Base-by-base conservation (phyloP, 1,284 basidiomycete genomes). In the Salmacisia buchloeana region DNA sequence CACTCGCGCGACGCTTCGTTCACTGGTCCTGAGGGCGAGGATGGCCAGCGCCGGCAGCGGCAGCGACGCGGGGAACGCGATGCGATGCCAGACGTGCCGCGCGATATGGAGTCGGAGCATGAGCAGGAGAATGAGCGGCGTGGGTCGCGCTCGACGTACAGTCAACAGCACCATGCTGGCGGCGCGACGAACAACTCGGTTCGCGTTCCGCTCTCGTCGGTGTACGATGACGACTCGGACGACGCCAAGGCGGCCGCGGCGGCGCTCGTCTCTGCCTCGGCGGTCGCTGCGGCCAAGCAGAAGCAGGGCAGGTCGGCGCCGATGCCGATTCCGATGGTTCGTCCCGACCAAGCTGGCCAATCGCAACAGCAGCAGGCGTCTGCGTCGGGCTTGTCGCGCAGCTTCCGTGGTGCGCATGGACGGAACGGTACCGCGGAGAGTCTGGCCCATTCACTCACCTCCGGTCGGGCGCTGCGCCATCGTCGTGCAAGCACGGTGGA, bases 381-480 rank as follows among this genome's bases (percentile, higher is more conserved):
- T 31, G 34, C 29, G 29, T 31, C 49, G 6, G 49, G 49, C 9
- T 2, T 54, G 27, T 18, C 49, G 29, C 49, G 49, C 15, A 54
- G 49, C 27, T 54, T 33, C 49, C 49, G 49, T n/a, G n/a, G n/a
- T 7, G 31, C 49, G 49, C 49, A 54, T n/a, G 49, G 49, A 12
- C 49, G 49, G 15, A 54, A 54, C 49, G 49, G 49, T 15, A 54
- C 49, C 6, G 49, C 49, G 27, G 49, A 54, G 49, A 54, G 49
- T 31, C 29, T 54, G 49, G 49, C 49, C 3, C 29, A 15, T 13
- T 54, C 49, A n/a, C 29, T 54, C 27, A 54, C 27, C 15, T 54
- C 49, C 9, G 49, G 49, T 15, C 10, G 49, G 49, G 49, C 49
- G 25, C 15, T 54, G 49, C 49, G 49, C 21, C 49, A 54, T 18